phyloP scores from a whole-genome alignment of 345 rosid genomes.

The Arabis alpina region DNA sequence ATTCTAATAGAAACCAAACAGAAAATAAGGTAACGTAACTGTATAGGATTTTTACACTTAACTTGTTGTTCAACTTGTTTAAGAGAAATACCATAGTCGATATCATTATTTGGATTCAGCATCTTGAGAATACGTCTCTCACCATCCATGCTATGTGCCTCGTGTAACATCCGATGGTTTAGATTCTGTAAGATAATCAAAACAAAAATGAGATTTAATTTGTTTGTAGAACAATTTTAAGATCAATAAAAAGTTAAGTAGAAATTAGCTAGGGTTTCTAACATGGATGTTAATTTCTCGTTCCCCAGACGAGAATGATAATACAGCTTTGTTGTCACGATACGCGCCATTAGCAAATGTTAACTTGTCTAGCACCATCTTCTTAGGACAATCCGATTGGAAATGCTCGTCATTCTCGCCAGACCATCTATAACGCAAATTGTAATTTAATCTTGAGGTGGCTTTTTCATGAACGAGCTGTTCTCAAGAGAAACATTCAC shows the following conservation, averaged over 20 bases:
- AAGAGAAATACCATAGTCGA: background rate
- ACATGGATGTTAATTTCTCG: constrained; percentile 30
- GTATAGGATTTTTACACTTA: background rate
- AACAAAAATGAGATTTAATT: background rate
- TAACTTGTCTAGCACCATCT: constrained; percentile 27
- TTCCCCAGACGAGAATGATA: constrained; percentile 23
- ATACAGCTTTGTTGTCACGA: constrained; percentile 29
- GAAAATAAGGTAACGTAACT: background rate
- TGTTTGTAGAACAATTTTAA: background rate
- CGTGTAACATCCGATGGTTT: constrained; percentile 27
- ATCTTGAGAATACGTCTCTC: constrained; percentile 28
- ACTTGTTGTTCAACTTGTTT: constrained; percentile 14
- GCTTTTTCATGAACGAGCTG: constrained; percentile 15
- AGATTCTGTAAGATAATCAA: constrained; percentile 19
- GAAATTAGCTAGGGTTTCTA: background rate
- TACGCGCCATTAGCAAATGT: constrained; percentile 24
- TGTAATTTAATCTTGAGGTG: constrained; percentile 3
- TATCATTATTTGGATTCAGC: constrained; percentile 16
- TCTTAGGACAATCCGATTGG: background rate
- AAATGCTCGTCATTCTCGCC: background rate
- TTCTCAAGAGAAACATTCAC: background rate
- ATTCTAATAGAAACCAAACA: no score
- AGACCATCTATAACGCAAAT: background rate
- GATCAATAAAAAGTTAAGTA: background rate
- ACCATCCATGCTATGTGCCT: constrained; percentile 9